Conservation (phyloP, 768 basidiomycete genomes). For the Lentinula sp. region DNA sequence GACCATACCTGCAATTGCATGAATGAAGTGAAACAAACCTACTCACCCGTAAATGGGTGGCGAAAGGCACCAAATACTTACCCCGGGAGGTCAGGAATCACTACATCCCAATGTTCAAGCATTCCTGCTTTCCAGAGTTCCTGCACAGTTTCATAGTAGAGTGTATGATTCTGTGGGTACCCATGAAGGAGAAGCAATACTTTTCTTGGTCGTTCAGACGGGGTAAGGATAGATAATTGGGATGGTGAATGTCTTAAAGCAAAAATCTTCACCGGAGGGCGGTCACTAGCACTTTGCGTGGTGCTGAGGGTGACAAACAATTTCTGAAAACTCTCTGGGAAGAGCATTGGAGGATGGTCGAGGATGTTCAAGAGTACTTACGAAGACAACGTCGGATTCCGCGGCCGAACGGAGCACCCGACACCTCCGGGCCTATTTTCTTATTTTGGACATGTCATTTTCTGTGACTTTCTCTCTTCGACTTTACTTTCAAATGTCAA, state of each 20-base stretch:
- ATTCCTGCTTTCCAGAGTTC: constrained; percentile 4
- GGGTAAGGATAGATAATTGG: background rate
- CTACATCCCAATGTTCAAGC: constrained; percentile 5
- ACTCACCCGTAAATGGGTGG: background rate
- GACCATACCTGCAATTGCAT: background rate
- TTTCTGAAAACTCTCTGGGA: background rate
- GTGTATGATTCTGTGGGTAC: constrained; percentile 7
- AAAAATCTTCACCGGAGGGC: background rate
- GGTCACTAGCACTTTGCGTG: background rate
- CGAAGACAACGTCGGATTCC: background rate
- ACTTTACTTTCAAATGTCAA: background rate
- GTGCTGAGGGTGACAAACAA: background rate
- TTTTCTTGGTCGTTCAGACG: background rate
- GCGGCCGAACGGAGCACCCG: background rate
- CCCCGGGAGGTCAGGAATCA: constrained; percentile 9
- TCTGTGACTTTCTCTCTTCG: too few species aligned
- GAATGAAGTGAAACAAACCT: background rate
- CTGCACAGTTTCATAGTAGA: background rate
- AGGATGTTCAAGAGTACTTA: background rate
- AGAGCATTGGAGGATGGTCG: background rate
- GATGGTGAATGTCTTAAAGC: background rate
- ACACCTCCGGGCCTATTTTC: background rate
- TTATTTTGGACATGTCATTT: background rate
- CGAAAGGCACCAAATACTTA: background rate
- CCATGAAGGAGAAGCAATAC: constrained; percentile 7